These are phyloP conservation scores for Colletotrichum musicola DNA, from an alignment of 2,329 filamentous ascomycete species.

Conservation along the genomic window DNA sequence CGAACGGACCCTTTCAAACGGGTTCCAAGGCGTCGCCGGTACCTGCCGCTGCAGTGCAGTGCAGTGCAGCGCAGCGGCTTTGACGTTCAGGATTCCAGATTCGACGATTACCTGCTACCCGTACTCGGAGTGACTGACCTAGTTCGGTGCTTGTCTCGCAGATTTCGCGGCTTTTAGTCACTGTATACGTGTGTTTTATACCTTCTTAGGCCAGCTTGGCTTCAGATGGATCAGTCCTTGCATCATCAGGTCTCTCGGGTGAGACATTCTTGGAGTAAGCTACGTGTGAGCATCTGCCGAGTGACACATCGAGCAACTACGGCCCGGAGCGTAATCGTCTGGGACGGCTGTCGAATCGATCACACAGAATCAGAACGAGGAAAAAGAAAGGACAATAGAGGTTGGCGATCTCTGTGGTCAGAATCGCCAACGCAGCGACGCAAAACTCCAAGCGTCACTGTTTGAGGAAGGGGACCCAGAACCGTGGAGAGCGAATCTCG, in stretches of 20 bases:
- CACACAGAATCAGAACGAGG: too few species aligned
- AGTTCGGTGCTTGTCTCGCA: background rate
- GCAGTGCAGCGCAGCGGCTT: background rate
- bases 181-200: background rate
- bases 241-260: background rate
- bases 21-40: background rate
- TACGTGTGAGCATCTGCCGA: background rate
- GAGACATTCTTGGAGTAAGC: background rate
- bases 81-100: background rate
- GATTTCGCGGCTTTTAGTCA: background rate
- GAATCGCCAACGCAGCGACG: background rate
- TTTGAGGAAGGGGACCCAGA: conserved; percentile 3
- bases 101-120: background rate
- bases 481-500: background rate
- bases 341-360: too few species aligned
- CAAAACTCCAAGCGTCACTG: conserved; percentile 23
- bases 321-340: too few species aligned
- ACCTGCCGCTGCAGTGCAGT: conserved; percentile 8
- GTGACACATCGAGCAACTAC: background rate
- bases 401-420: background rate
- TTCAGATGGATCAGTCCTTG: background rate
- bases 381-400: too few species aligned
- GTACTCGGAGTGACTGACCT: too few species aligned
- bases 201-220: background rate
- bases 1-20: too few species aligned